phyloP scores from a whole-genome alignment of 179 eudicot genomes.

The Dionaea muscipula region DNA sequence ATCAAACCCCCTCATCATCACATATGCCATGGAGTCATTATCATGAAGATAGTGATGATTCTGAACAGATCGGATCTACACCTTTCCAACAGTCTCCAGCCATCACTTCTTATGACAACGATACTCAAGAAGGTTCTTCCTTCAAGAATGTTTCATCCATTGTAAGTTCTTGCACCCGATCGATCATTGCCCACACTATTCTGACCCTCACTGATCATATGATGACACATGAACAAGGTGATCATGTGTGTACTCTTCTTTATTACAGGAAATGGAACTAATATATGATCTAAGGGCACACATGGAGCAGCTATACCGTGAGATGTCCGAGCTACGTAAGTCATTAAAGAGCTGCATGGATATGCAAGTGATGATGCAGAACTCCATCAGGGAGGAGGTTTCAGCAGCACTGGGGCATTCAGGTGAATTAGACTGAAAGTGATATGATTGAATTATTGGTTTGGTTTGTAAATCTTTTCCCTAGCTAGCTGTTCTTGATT shows the following conservation, averaged over 20 bases:
- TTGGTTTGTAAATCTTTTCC: background rate
- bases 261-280: constrained; percentile 61
- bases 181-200: no score
- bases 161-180: constrained; percentile 25
- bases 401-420: constrained; percentile 17
- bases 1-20: constrained; percentile 18
- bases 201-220: no score
- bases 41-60: constrained; percentile 25
- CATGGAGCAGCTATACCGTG: constrained; percentile 57
- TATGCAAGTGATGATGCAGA: constrained; percentile 46
- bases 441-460: background rate
- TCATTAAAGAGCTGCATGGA: constrained; percentile 48
- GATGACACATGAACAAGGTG: no score
- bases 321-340: constrained; percentile 51
- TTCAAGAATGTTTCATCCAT: constrained; percentile 28
- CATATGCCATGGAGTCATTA: constrained; percentile 13
- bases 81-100: constrained; percentile 21
- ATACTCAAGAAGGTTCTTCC: constrained; percentile 19
- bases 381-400: constrained; percentile 37
- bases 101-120: constrained; percentile 19
- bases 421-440: constrained; percentile 21
- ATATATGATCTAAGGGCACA: constrained; percentile 51
- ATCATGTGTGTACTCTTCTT: background rate
- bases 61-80: constrained; percentile 27
- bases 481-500: background rate